phyloP scores from a whole-genome alignment of 192 early-diverging fungal genomes.

The Gorgonomyces haynaldii region DNA sequence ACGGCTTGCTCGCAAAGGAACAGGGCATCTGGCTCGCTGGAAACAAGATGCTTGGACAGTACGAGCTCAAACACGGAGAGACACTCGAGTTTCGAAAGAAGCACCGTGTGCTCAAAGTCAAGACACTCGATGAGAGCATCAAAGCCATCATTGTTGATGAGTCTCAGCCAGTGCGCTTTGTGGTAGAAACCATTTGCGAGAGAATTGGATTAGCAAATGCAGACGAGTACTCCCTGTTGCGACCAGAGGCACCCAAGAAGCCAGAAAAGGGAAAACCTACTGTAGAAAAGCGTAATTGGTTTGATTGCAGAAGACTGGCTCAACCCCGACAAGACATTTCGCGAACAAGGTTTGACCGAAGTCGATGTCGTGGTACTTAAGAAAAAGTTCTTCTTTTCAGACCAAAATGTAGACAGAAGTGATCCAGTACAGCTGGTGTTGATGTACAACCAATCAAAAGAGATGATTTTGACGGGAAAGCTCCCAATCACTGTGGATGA shows the following conservation, averaged over 20 bases:
- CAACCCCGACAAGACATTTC: slow-evolving; percentile 36
- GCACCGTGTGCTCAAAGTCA: slow-evolving; percentile 39
- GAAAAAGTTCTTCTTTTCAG: slow-evolving; percentile 54
- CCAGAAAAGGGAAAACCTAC: slow-evolving; percentile 11
- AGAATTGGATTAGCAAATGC: slow-evolving; percentile 41
- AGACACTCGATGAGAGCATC: slow-evolving; percentile 36
- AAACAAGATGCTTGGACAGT: slow-evolving; percentile 42
- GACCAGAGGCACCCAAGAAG: slow-evolving; percentile 6
- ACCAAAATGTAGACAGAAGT: slow-evolving; percentile 45
- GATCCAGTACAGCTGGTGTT: slow-evolving; percentile 51
- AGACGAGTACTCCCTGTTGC: slow-evolving; percentile 48
- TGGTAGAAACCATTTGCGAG: slow-evolving; percentile 41
- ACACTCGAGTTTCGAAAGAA: slow-evolving; percentile 47
- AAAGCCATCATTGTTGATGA: slow-evolving; percentile 49
- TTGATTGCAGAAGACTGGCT: slow-evolving; percentile 29
- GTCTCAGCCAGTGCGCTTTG: slow-evolving; percentile 17
- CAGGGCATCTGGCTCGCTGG: slow-evolving; percentile 39
- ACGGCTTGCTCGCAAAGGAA: slow-evolving; percentile 41
- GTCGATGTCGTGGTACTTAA: slow-evolving; percentile 37
- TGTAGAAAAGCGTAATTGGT: slow-evolving; percentile 9
- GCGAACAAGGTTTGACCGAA: slow-evolving; percentile 41
- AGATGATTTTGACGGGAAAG: slow-evolving; percentile 39
- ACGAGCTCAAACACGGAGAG: slow-evolving; percentile 45
- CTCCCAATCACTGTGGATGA: slow-evolving; percentile 46
- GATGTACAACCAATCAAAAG: slow-evolving; percentile 38